phyloP scores from a whole-genome alignment of 305 asterid genomes.

The Salvia sclarea region DNA sequence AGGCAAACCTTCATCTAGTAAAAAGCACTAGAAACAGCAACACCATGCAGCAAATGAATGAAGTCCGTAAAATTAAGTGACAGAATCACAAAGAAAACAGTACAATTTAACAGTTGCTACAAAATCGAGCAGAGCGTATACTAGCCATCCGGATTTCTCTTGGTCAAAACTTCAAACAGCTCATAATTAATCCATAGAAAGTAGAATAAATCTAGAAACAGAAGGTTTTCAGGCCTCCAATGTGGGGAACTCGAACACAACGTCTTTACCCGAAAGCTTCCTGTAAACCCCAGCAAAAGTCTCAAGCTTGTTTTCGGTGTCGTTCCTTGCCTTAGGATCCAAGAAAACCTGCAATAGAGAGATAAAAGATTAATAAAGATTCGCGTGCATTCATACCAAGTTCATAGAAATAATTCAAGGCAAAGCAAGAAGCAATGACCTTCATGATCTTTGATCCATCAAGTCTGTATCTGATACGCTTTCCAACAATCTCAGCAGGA shows the following conservation, averaged over 20 bases:
- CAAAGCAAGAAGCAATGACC: constrained; percentile 42
- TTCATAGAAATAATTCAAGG: too few relatives aligned
- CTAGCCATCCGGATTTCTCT: too few relatives aligned
- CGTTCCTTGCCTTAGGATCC: constrained; percentile 62
- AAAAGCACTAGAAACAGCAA: too few relatives aligned
- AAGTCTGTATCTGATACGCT: constrained; percentile 60
- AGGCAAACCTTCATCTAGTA: too few relatives aligned
- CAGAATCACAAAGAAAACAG: too few relatives aligned
- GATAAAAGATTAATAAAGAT: too few relatives aligned
- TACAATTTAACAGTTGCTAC: too few relatives aligned
- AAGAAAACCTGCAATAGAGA: constrained; percentile 47
- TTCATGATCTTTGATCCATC: constrained; percentile 81
- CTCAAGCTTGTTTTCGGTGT: constrained; percentile 58
- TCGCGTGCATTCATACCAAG: too few relatives aligned
- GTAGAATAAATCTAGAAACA: constrained; percentile 16
- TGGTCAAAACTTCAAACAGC: constrained; percentile 37
- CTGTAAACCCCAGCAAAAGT: constrained; percentile 64
- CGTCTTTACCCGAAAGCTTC: constrained; percentile 65
- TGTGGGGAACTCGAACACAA: constrained; percentile 51
- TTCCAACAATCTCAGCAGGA: constrained; percentile 77
- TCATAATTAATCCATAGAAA: constrained; percentile 31
- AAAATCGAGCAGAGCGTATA: too few relatives aligned
- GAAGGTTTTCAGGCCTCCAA: constrained; percentile 40
- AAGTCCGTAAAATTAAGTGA: too few relatives aligned
- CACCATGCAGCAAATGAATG: too few relatives aligned